Evolutionary conservation across 176 grass and related monocot species (phyloP), one percentile per base, ranked within the genome.

Genomic region (Ensete ventricosum): DNA sequence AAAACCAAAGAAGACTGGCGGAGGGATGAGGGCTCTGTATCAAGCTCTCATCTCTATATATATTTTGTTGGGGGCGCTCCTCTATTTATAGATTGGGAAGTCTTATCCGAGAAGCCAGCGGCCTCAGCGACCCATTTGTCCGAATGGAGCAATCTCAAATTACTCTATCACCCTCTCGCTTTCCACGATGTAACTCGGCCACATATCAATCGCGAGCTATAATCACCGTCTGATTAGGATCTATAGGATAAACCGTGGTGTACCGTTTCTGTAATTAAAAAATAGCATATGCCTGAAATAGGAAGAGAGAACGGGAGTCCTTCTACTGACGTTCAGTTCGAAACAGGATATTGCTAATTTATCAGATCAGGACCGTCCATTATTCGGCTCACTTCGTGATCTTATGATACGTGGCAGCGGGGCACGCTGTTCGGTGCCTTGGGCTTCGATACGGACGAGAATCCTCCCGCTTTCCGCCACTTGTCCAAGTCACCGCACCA

Each of bases 31-130:
- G 43, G 17, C 34, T 70, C 2, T 68, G 13, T 65, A 24, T 68
- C n/a, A 11, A 70, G 67, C 43, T 70, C 27, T 68, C 29, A 16
- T 16, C 14, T 16, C 14, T 8, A 0, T 50, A 14, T 50, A 19
- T 8, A 9, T 17, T 70, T 70, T 50, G 27, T 11, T n/a, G 17
- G 50, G 67, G 9, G 67, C 8, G 21, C 20, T 43, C 67, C 67
- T 68, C 26, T 70, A 70, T 70, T 70, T 70, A 70, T 70, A 50
- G 67, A 70, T 70, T 50, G 16, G 16, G 43, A 70, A 70, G 67
- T 20, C 34, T 70, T 70, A 70, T 70, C 67, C 51, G 1, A 50
- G 34, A 70, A 50, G 34, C 67, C 17, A 70, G 43, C 57, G 29
- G 10, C 64, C 64, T 29, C 24, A 67, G 64, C 64, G 64, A 67